These are phyloP conservation scores for Botryotinia calthae DNA, from an alignment of 2,329 filamentous ascomycete genomes.

Conservation along the genomic window DNA sequence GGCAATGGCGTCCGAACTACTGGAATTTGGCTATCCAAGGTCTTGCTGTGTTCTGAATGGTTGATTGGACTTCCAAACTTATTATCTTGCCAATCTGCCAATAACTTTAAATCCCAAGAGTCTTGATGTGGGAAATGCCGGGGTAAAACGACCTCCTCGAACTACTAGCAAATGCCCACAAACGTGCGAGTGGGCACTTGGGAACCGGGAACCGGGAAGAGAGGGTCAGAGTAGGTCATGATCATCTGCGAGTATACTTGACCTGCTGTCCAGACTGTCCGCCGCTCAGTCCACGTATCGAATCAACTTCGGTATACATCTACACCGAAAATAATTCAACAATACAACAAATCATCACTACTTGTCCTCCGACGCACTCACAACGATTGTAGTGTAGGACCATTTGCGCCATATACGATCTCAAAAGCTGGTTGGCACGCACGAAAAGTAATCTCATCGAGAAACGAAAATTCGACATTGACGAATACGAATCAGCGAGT, in stretches of 20 bases:
- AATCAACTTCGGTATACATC: not conserved
- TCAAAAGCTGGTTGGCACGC: slow-evolving; percentile 4
- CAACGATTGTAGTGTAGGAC: not conserved
- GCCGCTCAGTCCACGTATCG: not conserved
- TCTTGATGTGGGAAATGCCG: slow-evolving; percentile 2
- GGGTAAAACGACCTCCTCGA: slow-evolving; percentile 3
- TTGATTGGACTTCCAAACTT: not conserved
- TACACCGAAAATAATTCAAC: not conserved
- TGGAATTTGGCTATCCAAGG: not conserved
- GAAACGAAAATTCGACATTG: slow-evolving; percentile 1
- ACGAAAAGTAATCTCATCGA: slow-evolving; percentile 2
- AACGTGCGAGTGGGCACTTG: not conserved
- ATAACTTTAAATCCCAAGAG: not conserved
- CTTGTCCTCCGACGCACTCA: not conserved
- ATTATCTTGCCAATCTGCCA: not conserved
- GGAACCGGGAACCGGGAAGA: slow-evolving; percentile 5
- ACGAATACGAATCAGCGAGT: slow-evolving; percentile 2
- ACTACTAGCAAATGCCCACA: not conserved
- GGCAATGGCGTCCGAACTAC: slow-evolving; percentile 5
- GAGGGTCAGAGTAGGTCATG: not conserved
- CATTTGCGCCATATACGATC: slow-evolving; percentile 4
- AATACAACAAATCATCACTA: not conserved
- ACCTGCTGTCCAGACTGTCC: not conserved
- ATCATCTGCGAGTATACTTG: not conserved
- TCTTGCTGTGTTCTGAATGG: not conserved